Conservation (phyloP, 768 basidiomycete genomes). For the Infundibulicybe gibba region DNA sequence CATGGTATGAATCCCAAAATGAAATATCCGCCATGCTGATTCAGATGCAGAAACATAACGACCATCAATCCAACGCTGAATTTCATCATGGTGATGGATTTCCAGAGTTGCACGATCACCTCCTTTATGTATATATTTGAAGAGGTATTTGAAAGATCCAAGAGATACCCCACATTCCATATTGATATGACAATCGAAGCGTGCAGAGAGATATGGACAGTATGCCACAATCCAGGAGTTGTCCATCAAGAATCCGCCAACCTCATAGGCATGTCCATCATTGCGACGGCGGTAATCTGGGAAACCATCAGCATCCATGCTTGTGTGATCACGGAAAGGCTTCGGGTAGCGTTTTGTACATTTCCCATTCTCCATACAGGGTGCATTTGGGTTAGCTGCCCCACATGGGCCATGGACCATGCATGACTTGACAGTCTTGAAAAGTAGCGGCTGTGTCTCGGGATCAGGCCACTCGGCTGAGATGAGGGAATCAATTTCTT, state of each 20-base stretch:
- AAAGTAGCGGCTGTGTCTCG: conserved; percentile 31
- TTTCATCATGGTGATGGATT: conserved; percentile 25
- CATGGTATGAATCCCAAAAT: conserved; percentile 27
- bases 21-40: conserved; percentile 22
- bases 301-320: conserved; percentile 35
- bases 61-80: conserved; percentile 28
- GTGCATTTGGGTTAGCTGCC: conserved; percentile 20
- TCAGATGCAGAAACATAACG: conserved; percentile 33
- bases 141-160: conserved; percentile 38
- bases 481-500: conserved; percentile 35
- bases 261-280: conserved; percentile 24
- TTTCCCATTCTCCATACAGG: conserved; percentile 36
- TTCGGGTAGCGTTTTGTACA: conserved; percentile 47
- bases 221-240: conserved; percentile 44
- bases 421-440: conserved; percentile 29
- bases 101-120: conserved; percentile 33
- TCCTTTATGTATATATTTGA: conserved; percentile 52
- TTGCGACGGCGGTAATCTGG: conserved; percentile 29
- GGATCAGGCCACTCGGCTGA: conserved; percentile 41
- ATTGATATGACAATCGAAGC: conserved; percentile 48
- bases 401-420: conserved; percentile 54
- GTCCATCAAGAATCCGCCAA: conserved; percentile 16
- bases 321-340: conserved; percentile 26
- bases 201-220: conserved; percentile 24
- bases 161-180: conserved; percentile 36